Evolutionary conservation across 768 basidiomycete species (phyloP).

Genomic region (Dioszegia crocea): DNA sequence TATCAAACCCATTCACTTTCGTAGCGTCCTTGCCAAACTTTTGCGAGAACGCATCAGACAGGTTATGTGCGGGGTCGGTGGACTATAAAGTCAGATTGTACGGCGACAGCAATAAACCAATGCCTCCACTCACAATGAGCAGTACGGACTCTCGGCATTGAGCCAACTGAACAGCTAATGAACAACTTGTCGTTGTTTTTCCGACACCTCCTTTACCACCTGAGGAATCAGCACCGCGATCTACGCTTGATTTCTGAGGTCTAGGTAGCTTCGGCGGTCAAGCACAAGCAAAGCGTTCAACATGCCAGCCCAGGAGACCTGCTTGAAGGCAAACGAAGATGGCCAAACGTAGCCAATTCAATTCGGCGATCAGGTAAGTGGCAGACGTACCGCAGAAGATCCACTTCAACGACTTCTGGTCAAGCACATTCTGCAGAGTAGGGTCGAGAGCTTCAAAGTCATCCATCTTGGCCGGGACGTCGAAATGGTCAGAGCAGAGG

Average conservation of each 20-base stretch:
- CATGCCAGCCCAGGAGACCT: no score
- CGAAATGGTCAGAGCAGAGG: neutral
- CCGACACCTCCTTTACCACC: conserved; percentile 99
- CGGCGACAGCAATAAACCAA: neutral
- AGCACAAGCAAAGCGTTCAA: no score
- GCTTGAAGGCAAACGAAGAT: no score
- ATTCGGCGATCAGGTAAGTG: no score
- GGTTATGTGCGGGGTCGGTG: conserved; percentile 98
- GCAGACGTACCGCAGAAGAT: conserved; percentile 87
- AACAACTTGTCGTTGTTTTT: conserved; percentile 97
- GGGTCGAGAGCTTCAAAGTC: conserved; percentile 65
- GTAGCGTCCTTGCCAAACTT: conserved; percentile 99
- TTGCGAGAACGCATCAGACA: conserved; percentile 94
- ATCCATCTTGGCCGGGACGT: conserved; percentile 8
- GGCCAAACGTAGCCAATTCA: no score
- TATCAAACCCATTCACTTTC: conserved; percentile 93
- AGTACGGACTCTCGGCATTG: conserved; percentile 88
- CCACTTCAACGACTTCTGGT: conserved; percentile 90
- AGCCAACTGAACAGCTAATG: conserved; percentile 93
- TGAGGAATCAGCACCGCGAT: no score
- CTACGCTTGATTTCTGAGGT: no score
- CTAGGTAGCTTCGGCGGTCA: no score
- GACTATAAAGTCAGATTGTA: conserved; percentile 57
- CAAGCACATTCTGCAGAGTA: conserved; percentile 88
- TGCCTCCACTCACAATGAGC: conserved; percentile 70